phyloP scores from a whole-genome alignment of 148 eudicot genomes.

The Camellia japonica region DNA sequence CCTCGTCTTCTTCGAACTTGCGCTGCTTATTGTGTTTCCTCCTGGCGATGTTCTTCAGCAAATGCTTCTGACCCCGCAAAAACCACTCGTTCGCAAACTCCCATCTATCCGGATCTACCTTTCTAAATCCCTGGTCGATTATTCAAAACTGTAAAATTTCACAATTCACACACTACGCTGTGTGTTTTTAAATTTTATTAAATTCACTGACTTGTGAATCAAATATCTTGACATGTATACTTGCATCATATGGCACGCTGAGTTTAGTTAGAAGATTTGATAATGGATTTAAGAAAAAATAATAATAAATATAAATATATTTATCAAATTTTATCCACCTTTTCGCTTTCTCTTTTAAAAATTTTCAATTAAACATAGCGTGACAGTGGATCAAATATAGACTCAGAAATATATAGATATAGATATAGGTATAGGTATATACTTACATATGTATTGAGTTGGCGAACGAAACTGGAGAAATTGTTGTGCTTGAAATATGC shows the following conservation, averaged over 20 bases:
- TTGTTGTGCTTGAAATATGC: conserved; percentile 75
- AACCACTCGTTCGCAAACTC: conserved; percentile 80
- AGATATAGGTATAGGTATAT: not conserved
- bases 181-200: too few species aligned
- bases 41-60: conserved; percentile 54
- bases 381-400: too few species aligned
- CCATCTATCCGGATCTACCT: conserved; percentile 71
- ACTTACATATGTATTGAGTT: conserved; percentile 83
- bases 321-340: too few species aligned
- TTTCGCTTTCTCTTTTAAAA: too few species aligned
- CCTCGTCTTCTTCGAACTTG: conserved; percentile 25
- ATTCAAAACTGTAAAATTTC: not conserved
- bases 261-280: too few species aligned
- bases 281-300: too few species aligned
- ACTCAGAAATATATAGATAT: not conserved
- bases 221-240: too few species aligned
- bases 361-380: too few species aligned
- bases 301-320: too few species aligned
- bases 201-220: too few species aligned
- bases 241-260: too few species aligned
- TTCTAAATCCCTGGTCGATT: conserved; percentile 49
- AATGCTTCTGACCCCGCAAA: conserved; percentile 57
- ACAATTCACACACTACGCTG: not conserved
- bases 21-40: conserved; percentile 35
- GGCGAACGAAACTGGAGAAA: conserved; percentile 91